Base-by-base conservation (phyloP, 768 basidiomycete genomes). In the Hericium alpestre region DNA sequence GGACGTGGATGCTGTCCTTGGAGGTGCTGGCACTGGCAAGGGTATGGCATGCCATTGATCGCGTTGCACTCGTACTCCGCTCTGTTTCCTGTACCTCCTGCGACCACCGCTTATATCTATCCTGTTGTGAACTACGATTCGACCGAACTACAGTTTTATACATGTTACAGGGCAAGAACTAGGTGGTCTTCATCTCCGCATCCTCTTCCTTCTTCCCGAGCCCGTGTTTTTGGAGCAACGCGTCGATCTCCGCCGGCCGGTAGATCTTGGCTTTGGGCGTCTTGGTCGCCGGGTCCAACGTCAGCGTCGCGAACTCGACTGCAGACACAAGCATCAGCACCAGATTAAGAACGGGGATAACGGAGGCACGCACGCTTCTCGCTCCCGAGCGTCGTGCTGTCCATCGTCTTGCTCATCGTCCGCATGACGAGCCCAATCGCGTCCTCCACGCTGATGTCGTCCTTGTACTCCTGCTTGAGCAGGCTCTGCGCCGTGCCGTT, bases 391-490 rank as follows among this genome's bases (percentile, higher is more conserved):
- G 92, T 97, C 32, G 95, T 97, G 61, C 91, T 93, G 67, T 99
- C 96, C 95, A 99, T 97, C 55, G 95, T 97, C 81, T 97, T 98
- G 78, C 93, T 94, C 93, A 99, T 94, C 54, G 92, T 88, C 73
- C 84, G 87, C 63, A 98, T 77, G 48, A 89, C 92, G 20, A 99
- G 77, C n/a, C 82, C 86, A 63, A 95, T 87, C 20, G 93, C 94
- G 50, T 95, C 93, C 67, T 94, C 89, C 41, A 98, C 79, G 12
- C 78, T 75, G 56, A 98, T 86, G 57, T 92, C 92, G 63, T 98
- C 96, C 70, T 96, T 94, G 74, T 97, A 98, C 70, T 99, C 96
- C 72, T 99, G 95, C 75, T 97, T 94, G 62, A 99, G 74, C 61
- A 98, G 74, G 65, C 89, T 92, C 71, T 94, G 91, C 18, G 94